Percentiles rank a stretch among this genome's conserved stretches.
These are phyloP conservation scores for Daldinia bambusicola DNA, from an alignment of 495 filamentous ascomycete genomes.

Conservation along the genomic window DNA sequence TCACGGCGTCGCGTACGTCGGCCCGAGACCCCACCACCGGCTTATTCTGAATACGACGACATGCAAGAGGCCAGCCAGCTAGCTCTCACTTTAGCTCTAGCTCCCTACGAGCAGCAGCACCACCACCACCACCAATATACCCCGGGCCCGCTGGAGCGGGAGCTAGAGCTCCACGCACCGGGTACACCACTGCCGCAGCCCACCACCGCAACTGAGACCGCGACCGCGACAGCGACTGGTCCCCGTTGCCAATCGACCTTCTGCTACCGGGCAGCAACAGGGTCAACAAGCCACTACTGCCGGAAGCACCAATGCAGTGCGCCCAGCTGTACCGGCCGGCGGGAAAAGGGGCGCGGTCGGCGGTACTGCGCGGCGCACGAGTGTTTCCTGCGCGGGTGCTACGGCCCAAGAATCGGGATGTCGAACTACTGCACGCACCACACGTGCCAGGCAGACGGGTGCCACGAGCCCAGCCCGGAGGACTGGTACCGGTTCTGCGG, in stretches of 20 bases:
- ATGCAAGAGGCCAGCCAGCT: slow-evolving; percentile 8
- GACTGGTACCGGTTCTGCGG: slow-evolving; percentile 33
- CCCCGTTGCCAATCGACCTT: slow-evolving; percentile 39
- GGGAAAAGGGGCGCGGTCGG: slow-evolving; percentile 33
- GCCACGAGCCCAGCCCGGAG: slow-evolving; percentile 27
- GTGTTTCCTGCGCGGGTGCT: slow-evolving; percentile 38
- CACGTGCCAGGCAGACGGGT: slow-evolving; percentile 31
- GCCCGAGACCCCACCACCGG: slow-evolving; percentile 37
- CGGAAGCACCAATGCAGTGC: slow-evolving; percentile 36
- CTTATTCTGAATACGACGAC: slow-evolving; percentile 39
- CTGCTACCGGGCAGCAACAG: slow-evolving; percentile 25
- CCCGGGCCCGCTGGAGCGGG: neutral
- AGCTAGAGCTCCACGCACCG: neutral
- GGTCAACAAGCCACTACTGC: slow-evolving; percentile 22
- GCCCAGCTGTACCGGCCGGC: slow-evolving; percentile 16
- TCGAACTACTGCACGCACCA: slow-evolving; percentile 31
- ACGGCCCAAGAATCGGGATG: neutral
- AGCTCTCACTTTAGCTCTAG: neutral
- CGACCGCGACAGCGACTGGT: neutral
- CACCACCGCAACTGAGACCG: neutral
- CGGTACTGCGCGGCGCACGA: slow-evolving; percentile 28
- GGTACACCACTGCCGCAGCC: slow-evolving; percentile 2
- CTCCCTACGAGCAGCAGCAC: slow-evolving; percentile 2
- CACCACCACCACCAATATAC: neutral
- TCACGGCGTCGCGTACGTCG: slow-evolving; percentile 28